Evolutionary conservation across 2,329 filamentous ascomycete species (phyloP).

Genomic region (Fusarium sp.): DNA sequence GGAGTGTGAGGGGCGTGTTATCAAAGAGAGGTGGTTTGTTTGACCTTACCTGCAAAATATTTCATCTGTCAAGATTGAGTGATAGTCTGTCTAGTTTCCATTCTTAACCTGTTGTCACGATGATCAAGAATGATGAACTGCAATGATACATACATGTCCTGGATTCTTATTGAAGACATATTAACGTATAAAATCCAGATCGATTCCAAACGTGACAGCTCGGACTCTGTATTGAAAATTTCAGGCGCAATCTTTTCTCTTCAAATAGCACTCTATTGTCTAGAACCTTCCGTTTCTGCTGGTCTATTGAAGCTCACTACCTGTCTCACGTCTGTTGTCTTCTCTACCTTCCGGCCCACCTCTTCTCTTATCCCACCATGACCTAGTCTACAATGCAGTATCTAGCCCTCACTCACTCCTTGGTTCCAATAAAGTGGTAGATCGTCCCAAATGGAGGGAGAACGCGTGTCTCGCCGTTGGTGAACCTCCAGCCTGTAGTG

Average conservation of each 20-base stretch:
- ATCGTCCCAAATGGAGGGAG: slow-evolving; percentile 38
- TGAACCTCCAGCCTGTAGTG: slow-evolving; percentile 29
- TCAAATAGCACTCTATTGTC: not conserved
- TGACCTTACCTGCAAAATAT: not conserved
- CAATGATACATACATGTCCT: too few species aligned
- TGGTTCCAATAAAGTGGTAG: slow-evolving; percentile 37
- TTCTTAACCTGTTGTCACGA: not conserved
- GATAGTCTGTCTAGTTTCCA: not conserved
- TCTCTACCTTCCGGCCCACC: not conserved
- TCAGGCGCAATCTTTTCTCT: not conserved
- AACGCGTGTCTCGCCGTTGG: slow-evolving; percentile 33
- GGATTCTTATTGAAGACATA: not conserved
- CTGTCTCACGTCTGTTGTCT: too few species aligned
- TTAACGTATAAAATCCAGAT: not conserved
- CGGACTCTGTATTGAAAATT: too few species aligned
- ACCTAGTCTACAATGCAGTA: not conserved
- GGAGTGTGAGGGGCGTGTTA: not conserved
- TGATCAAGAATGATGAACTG: not conserved
- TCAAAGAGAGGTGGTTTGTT: not conserved
- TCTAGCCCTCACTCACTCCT: slow-evolving; percentile 1
- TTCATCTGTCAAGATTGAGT: not conserved
- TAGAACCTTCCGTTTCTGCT: not conserved
- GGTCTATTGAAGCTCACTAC: not conserved
- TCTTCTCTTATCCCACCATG: not conserved
- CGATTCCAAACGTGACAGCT: too few species aligned